A percentile compares a stretch with the other conserved stretches of the same genome.
phyloP scores from a whole-genome alignment of 2,329 filamentous ascomycete species.

The Aureobasidium pullulans region DNA sequence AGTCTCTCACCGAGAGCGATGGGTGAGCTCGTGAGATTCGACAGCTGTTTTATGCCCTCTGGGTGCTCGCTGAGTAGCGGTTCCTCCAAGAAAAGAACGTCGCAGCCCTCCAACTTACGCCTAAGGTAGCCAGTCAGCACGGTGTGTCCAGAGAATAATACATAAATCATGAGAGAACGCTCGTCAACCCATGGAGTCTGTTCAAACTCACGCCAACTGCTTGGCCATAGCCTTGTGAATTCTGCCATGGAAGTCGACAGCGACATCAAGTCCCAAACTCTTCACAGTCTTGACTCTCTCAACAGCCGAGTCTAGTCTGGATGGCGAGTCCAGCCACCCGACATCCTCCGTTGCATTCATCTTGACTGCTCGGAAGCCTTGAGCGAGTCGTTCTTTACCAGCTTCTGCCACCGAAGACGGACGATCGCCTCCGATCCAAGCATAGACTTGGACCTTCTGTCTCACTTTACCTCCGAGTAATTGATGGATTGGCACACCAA shows the following conservation, averaged over 20 bases:
- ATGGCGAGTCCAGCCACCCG: slow-evolving; percentile 66
- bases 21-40: slow-evolving; percentile 49
- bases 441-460: slow-evolving; percentile 62
- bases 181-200: not conserved
- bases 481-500: slow-evolving; percentile 63
- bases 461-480: slow-evolving; percentile 66
- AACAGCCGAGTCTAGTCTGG: slow-evolving; percentile 53
- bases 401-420: slow-evolving; percentile 53
- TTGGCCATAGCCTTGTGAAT: slow-evolving; percentile 72
- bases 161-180: not conserved
- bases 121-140: not conserved
- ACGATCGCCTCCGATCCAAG: slow-evolving; percentile 68
- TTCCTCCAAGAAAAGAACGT: slow-evolving; percentile 66
- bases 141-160: no score
- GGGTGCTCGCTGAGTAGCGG: slow-evolving; percentile 62
- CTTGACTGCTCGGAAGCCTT: slow-evolving; percentile 61
- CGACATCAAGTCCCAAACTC: slow-evolving; percentile 60
- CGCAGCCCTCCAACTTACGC: slow-evolving; percentile 50
- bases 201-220: slow-evolving; percentile 52
- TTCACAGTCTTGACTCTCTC: slow-evolving; percentile 62
- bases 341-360: slow-evolving; percentile 73
- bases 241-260: slow-evolving; percentile 69
- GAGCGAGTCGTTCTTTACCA: slow-evolving; percentile 44
- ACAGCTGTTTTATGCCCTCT: slow-evolving; percentile 55
- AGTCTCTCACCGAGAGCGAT: slow-evolving; percentile 66